Evolutionary conservation across 2,329 filamentous ascomycete species (phyloP).

Genomic region (Claviceps citrina): DNA sequence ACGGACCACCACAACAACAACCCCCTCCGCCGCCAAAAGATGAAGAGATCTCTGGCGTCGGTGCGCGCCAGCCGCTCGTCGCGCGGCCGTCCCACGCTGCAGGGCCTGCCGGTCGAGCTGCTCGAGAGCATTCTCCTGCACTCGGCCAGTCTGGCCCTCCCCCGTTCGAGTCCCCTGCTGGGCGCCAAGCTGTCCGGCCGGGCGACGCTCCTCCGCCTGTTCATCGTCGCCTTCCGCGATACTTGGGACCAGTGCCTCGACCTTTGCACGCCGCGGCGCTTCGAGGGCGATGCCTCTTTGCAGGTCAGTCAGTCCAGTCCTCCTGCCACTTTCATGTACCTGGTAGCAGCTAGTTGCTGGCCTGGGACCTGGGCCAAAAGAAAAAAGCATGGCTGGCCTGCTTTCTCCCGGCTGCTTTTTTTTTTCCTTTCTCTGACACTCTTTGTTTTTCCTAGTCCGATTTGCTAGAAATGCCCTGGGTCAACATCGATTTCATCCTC

Average conservation of each 20-base stretch:
- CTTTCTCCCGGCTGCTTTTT: not conserved
- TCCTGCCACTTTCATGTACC: too few species aligned
- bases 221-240: constrained; percentile 21
- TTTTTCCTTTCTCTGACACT: not conserved
- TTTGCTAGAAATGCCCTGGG: constrained; percentile 29
- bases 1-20: too few species aligned
- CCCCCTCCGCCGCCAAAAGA: constrained; percentile 10
- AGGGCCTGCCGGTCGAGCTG: constrained; percentile 34
- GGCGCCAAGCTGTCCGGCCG: constrained; percentile 30
- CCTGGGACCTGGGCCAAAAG: too few species aligned
- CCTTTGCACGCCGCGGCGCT: constrained; percentile 9
- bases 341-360: too few species aligned
- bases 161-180: constrained; percentile 28
- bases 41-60: constrained; percentile 15
- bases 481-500: constrained; percentile 29
- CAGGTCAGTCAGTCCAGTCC: constrained; percentile 33
- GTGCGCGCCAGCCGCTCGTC: constrained; percentile 15
- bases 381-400: too few species aligned
- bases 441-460: constrained; percentile 19
- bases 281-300: constrained; percentile 24
- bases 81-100: constrained; percentile 14
- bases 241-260: constrained; percentile 26
- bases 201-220: constrained; percentile 21
- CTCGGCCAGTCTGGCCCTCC: constrained; percentile 33
- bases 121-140: constrained; percentile 37